Evolutionary conservation across 2,329 filamentous ascomycete genomes (phyloP), one percentile per base, ranked within the genome.

Genomic region (Aspergillus viridinutans): DNA sequence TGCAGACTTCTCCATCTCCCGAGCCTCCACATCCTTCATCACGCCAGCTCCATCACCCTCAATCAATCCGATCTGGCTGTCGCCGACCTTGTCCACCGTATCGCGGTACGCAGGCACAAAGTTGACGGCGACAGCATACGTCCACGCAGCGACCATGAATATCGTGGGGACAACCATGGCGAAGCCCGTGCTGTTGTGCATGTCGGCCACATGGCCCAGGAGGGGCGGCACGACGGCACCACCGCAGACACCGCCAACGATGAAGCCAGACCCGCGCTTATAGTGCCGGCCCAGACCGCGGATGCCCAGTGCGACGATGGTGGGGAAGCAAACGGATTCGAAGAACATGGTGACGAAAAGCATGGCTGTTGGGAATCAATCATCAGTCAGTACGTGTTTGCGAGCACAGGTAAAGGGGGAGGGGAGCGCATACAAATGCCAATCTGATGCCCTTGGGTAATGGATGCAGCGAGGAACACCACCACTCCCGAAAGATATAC

Each of bases 251-350:
- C 87, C 88, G 4, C 80, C 87, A 1, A 91, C 82, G 61, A 95
- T 85, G 70, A 84, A 88, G 1, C 88, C 88, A 2, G 85, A 86
- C 1, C 89, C 90, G 58, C 88, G 83, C 78, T 92, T 92, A 38
- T 87, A 90, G 74, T 93, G 87, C 20, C 85, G 83, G 5, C 90
- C 90, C 1, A 92, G 80, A 2, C 88, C 89, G 23, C 90, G 84
- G 58, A 96, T 86, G 3, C 88, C 89, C 12, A 94, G 81, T 3
- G 89, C 86, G 63, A 92, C 91, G 58, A 94, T 86, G 1, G 92
- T 85, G 0, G 92, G 91, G 80, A 90, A 96, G 64, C 90, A 84
- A 52, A 91, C 90, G 0, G 87, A 89, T 71, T 93, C 90, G 67
- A 90, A 90, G 72, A 95, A 90, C 62, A 90, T 87, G 61, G 89